Conservation (phyloP, 495 filamentous ascomycete species). For the Neurospora sp. region DNA sequence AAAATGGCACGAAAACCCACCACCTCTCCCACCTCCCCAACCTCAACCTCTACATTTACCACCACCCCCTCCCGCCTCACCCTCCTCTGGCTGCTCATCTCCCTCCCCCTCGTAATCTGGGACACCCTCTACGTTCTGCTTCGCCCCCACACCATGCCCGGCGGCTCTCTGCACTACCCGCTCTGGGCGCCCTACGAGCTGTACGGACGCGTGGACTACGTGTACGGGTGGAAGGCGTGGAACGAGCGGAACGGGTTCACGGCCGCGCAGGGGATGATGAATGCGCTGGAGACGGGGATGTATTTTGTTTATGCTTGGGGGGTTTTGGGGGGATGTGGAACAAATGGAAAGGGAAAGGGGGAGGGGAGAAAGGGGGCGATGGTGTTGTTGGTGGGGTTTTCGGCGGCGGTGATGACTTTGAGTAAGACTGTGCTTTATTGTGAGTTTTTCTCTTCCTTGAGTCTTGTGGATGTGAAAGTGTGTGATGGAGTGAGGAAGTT, state of each 20-base stretch:
- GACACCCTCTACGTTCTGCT: conserved; percentile 73
- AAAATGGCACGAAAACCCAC: neutral
- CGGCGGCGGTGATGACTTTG: conserved; percentile 66
- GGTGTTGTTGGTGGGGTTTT: conserved; percentile 59
- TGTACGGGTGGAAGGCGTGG: conserved; percentile 76
- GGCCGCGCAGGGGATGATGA: conserved; percentile 62
- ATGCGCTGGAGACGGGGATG: conserved; percentile 58
- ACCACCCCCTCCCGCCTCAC: conserved; percentile 49
- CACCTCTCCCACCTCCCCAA: neutral
- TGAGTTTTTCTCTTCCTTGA: conserved; percentile 31
- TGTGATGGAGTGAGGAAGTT: neutral
- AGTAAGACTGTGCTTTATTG: conserved; percentile 85
- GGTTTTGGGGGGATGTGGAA: conserved; percentile 15
- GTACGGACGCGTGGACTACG: conserved; percentile 70
- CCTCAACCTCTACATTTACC: neutral
- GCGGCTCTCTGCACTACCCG: conserved; percentile 62
- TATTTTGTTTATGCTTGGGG: conserved; percentile 58
- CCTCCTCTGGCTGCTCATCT: conserved; percentile 65
- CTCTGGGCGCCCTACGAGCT: conserved; percentile 73
- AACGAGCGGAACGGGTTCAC: conserved; percentile 68
- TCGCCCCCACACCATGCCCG: conserved; percentile 76
- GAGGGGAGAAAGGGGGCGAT: conserved; percentile 48
- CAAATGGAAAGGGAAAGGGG: conserved; percentile 25
- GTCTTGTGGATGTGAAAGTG: neutral
- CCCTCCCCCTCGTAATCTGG: conserved; percentile 77